Conservation (phyloP, 306 rosid genomes). For the Carpinus viminea region DNA sequence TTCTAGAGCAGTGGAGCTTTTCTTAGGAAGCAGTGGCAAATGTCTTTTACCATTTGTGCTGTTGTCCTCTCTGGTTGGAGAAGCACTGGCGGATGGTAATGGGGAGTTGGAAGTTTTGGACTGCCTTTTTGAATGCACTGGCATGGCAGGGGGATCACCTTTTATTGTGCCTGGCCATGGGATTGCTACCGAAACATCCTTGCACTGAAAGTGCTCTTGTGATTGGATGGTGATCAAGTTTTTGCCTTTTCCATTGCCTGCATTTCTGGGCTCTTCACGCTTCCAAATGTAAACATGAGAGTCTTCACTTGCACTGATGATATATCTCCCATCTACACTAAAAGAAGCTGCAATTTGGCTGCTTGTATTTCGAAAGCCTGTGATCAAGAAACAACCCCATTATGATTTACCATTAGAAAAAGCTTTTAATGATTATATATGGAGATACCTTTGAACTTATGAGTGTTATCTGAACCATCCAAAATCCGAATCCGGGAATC, state of each 20-base stretch:
- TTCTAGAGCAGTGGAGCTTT: conserved; percentile 28
- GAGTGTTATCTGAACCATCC: conserved; percentile 60
- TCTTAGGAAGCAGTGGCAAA: conserved; percentile 86
- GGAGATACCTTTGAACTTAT: conserved; percentile 67
- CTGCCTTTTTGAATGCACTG: conserved; percentile 43
- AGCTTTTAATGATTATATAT: background rate
- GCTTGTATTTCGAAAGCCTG: conserved; percentile 72
- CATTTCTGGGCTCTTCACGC: conserved; percentile 48
- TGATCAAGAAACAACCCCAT: conserved; percentile 7
- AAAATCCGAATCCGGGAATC: conserved; percentile 75
- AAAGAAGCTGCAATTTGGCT: conserved; percentile 86
- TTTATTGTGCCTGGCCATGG: conserved; percentile 69
- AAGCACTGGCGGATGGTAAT: conserved; percentile 22
- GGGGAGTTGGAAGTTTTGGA: conserved; percentile 34
- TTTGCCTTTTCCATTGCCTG: conserved; percentile 41
- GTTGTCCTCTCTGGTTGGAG: conserved; percentile 39
- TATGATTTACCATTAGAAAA: background rate
- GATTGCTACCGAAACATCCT: conserved; percentile 80
- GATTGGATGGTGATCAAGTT: conserved; percentile 24
- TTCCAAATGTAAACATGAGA: conserved; percentile 79
- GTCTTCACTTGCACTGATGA: conserved; percentile 85
- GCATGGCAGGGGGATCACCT: conserved; percentile 55
- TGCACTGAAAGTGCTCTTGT: conserved; percentile 71
- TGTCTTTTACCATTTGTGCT: conserved; percentile 32
- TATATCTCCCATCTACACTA: conserved; percentile 59